A percentile compares a stretch with the other conserved stretches of the same genome.
These are phyloP conservation scores for Amphibolis antarctica DNA, from an alignment of 106 monocot genomes.

Conservation along the genomic window DNA sequence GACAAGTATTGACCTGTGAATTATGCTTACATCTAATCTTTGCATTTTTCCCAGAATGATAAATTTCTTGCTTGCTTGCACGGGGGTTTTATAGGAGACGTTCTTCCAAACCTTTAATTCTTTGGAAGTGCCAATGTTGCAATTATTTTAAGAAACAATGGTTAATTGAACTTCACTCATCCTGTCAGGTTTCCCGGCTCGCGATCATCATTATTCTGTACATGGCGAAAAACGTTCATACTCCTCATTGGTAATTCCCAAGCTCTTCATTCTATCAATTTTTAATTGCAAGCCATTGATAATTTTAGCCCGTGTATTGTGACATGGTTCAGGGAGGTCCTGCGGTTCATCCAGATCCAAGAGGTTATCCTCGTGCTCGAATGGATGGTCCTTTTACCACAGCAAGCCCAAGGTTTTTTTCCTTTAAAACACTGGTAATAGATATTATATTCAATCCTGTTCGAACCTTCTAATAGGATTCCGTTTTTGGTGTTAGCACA, in stretches of 20 bases:
- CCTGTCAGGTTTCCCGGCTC: slow-evolving; percentile 2
- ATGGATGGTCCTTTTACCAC: slow-evolving; percentile 11
- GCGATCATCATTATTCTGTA: slow-evolving; percentile 2
- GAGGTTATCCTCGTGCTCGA: slow-evolving; percentile 18
- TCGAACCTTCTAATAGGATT: neutral
- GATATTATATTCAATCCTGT: neutral
- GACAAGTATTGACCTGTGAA: neutral
- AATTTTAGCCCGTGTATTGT: neutral
- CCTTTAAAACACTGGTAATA: neutral
- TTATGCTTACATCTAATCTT: neutral
- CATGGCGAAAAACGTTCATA: slow-evolving; percentile 9
- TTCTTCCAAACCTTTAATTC: no score
- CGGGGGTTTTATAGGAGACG: no score
- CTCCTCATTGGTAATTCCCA: slow-evolving; percentile 6
- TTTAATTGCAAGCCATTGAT: neutral
- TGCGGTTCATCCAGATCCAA: slow-evolving; percentile 9
- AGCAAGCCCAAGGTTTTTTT: slow-evolving; percentile 7
- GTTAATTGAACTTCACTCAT: neutral
- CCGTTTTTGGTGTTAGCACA: neutral
- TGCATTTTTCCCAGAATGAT: neutral
- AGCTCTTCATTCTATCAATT: neutral
- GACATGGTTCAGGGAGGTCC: slow-evolving; percentile 13
- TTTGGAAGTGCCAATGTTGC: neutral
- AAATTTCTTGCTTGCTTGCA: no score
- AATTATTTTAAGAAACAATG: neutral